Evolutionary conservation across 1,284 basidiomycete genomes (phyloP).

Genomic region (Pseudozyma flocculosa): DNA sequence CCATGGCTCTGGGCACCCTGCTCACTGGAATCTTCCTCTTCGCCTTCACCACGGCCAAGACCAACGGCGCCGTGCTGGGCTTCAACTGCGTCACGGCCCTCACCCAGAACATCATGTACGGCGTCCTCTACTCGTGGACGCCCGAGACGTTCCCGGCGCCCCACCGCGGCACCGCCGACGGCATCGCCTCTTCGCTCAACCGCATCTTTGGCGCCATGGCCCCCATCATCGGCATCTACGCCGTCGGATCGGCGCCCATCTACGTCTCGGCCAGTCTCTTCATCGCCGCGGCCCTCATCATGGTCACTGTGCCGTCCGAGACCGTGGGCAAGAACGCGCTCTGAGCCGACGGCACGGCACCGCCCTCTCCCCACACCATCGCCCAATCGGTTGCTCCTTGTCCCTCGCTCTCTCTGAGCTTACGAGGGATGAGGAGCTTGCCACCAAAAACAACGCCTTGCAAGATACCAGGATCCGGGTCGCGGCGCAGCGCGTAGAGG

Average conservation of each 20-base stretch:
- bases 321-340: conserved; percentile 33
- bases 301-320: conserved; percentile 49
- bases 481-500: no score
- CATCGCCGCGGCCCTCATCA: conserved; percentile 41
- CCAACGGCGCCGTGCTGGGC: conserved; percentile 37
- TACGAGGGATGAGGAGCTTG: no score
- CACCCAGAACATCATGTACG: conserved; percentile 51
- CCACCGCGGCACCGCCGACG: conserved; percentile 54
- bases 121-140: conserved; percentile 49
- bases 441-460: no score
- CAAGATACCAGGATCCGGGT: no score
- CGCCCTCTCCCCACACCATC: no score
- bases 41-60: conserved; percentile 45
- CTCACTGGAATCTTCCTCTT: conserved; percentile 56
- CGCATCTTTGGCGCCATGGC: conserved; percentile 50
- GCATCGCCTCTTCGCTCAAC: conserved; percentile 50
- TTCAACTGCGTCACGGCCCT: conserved; percentile 50
- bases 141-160: conserved; percentile 56
- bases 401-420: no score
- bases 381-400: no score
- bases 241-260: conserved; percentile 30
- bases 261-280: conserved; percentile 50
- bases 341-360: neutral
- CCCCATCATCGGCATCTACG: conserved; percentile 53
- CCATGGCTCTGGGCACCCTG: conserved; percentile 53